Evolutionary conservation across 148 eudicot genomes (phyloP).

Genomic region (Vaccinium myrtillus): DNA sequence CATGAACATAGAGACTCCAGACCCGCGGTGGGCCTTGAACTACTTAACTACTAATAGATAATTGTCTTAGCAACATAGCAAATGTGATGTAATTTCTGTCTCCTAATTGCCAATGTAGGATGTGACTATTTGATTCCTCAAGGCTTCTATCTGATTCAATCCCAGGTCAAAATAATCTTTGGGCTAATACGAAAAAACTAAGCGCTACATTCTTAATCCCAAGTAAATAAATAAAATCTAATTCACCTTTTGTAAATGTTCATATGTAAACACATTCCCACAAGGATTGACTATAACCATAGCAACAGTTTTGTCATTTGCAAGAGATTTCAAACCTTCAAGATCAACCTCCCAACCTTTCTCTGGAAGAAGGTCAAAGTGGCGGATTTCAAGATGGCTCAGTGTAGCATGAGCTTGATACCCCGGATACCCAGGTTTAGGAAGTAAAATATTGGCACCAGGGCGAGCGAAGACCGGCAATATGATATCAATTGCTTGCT

Average conservation of each 20-base stretch:
- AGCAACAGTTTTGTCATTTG: constrained; percentile 72
- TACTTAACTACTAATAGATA: too few species aligned
- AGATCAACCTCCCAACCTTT: constrained; percentile 79
- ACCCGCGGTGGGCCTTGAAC: not conserved
- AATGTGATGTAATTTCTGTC: too few species aligned
- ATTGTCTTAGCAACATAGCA: not conserved
- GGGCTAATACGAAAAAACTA: not conserved
- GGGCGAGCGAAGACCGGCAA: constrained; percentile 48
- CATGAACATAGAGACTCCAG: too few species aligned
- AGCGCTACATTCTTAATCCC: not conserved
- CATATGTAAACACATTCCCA: constrained; percentile 60
- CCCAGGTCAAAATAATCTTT: not conserved
- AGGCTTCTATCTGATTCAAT: not conserved
- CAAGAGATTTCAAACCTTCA: constrained; percentile 44
- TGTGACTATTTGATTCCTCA: not conserved
- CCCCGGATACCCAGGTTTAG: constrained; percentile 63
- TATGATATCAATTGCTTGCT: constrained; percentile 60
- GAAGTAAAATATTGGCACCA: constrained; percentile 65
- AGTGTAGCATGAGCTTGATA: constrained; percentile 57
- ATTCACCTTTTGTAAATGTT: constrained; percentile 57
- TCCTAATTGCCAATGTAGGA: not conserved
- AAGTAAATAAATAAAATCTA: not conserved
- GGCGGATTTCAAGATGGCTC: constrained; percentile 47
- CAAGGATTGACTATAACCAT: constrained; percentile 74
- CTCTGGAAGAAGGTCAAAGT: constrained; percentile 60